Conservation (phyloP, 2,329 filamentous ascomycete genomes). For the Trichoderma pleuroti region DNA sequence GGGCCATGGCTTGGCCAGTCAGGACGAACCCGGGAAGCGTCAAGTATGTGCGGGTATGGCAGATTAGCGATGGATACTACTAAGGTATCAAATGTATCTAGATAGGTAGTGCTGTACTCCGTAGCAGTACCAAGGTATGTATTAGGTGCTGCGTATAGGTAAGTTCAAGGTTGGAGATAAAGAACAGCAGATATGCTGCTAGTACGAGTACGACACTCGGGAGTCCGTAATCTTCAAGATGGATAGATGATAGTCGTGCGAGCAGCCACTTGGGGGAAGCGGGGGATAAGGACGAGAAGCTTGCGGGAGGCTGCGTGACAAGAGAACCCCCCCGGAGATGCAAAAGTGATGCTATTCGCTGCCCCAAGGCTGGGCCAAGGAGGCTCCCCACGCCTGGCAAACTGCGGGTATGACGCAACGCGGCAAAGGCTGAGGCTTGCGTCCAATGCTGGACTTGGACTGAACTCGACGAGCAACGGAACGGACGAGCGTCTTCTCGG, state of each 20-base stretch:
- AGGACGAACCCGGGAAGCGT: not conserved
- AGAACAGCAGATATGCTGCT: not conserved
- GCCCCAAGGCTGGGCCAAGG: not conserved
- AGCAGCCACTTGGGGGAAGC: not conserved
- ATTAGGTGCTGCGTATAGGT: not conserved
- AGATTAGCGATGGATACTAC: not conserved
- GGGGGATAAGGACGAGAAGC: conserved; percentile 7
- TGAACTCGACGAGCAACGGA: not conserved
- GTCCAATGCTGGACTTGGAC: not conserved
- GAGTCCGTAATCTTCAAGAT: not conserved
- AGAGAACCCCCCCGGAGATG: not conserved
- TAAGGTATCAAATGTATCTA: not conserved
- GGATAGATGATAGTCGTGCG: not conserved
- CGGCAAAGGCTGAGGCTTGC: not conserved
- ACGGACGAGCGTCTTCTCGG: not conserved
- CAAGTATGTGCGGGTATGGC: not conserved
- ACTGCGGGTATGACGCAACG: conserved; percentile 16
- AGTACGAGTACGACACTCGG: not conserved
- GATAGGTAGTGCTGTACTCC: no score
- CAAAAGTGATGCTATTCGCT: conserved; percentile 13
- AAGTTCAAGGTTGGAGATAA: not conserved
- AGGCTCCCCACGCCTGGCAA: conserved; percentile 9
- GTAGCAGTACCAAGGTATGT: not conserved
- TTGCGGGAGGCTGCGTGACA: not conserved
- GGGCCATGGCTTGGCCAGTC: conserved; percentile 42